phyloP scores from a whole-genome alignment of 495 filamentous ascomycete species.

The Choiromyces venosus region DNA sequence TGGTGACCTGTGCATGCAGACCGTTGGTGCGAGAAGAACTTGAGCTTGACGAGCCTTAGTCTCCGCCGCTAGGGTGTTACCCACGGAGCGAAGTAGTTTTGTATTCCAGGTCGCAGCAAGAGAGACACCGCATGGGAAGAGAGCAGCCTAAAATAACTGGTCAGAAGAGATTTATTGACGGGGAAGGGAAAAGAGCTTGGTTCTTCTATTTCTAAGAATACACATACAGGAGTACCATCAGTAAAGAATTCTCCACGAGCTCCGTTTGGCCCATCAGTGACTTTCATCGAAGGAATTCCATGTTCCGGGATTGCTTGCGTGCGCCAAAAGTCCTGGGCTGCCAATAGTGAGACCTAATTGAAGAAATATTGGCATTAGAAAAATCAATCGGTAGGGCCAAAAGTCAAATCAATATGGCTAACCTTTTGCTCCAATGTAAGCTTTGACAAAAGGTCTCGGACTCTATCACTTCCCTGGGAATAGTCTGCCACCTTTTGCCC shows the following conservation, averaged over 20 bases:
- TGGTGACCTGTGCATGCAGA: constrained; percentile 76
- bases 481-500: constrained; percentile 30
- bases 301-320: constrained; percentile 63
- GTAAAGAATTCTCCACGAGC: constrained; percentile 68
- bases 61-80: constrained; percentile 61
- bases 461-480: constrained; percentile 44
- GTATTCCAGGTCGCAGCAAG: constrained; percentile 68
- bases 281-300: constrained; percentile 62
- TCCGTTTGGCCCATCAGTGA: constrained; percentile 71
- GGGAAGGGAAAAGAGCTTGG: background rate
- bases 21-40: constrained; percentile 67
- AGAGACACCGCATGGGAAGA: constrained; percentile 63
- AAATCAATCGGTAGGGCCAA: background rate
- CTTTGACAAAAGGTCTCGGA: constrained; percentile 42
- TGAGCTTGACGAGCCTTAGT: constrained; percentile 64
- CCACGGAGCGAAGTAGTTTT: constrained; percentile 56
- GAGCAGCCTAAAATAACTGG: constrained; percentile 48
- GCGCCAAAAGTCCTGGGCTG: constrained; percentile 73
- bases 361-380: constrained; percentile 39
- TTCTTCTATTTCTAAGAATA: background rate
- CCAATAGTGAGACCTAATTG: constrained; percentile 53
- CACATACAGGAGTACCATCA: constrained; percentile 51
- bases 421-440: constrained; percentile 56
- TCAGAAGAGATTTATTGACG: constrained; percentile 7
- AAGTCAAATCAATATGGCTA: constrained; percentile 10